Evolutionary conservation across 257 asterid genomes (phyloP), one percentile per base, ranked within the genome.

Genomic region (Henckelia pumila): DNA sequence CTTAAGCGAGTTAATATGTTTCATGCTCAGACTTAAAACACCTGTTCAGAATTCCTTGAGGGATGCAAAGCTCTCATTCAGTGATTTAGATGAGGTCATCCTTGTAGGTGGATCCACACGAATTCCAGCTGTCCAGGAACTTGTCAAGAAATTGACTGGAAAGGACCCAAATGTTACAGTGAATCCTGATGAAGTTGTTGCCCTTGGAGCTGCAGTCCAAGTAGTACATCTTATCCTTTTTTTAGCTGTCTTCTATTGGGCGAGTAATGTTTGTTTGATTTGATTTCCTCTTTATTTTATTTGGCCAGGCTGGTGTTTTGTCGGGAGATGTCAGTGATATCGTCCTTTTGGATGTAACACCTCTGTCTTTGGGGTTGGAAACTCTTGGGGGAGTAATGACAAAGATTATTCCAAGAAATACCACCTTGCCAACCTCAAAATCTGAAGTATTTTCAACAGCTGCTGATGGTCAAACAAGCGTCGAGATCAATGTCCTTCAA

Each of bases 181-280:
- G 16, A 85, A 85, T 66, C 90, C 90, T 20, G 90, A 85, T 78
- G 90, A 85, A 82, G 90, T 82, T 29, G 90, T 85, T 72, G 90
- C 90, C 33, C 85, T 84, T 60, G 90, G 90, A 68, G 90, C 90
- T 60, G 90, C 90, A 23, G 90, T 84, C 67, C 90, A 85, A 85
- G 90, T 78, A 35, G 44, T 44, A 7, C 20, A 71, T 4, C 53
- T 9, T 35, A 35, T 35, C 7, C 56, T 8, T 28, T 5, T 19
- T 33, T 23, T 37, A 61, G 8, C 32, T 62, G 30, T 62, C 7
- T 1, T 21, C 30, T 62, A 7, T 21, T 40, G n/a, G 4, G 11
- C 17, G 10, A 14, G 23, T 20, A 21, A 32, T 14, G 55, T 22
- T 20, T 21, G 3, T 23, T 29, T 40, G 59, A 10, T 40, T 59